Evolutionary conservation across 2,329 filamentous ascomycete genomes (phyloP), one percentile per base, ranked within the genome.

Genomic region (Chaetomium strumarium): DNA sequence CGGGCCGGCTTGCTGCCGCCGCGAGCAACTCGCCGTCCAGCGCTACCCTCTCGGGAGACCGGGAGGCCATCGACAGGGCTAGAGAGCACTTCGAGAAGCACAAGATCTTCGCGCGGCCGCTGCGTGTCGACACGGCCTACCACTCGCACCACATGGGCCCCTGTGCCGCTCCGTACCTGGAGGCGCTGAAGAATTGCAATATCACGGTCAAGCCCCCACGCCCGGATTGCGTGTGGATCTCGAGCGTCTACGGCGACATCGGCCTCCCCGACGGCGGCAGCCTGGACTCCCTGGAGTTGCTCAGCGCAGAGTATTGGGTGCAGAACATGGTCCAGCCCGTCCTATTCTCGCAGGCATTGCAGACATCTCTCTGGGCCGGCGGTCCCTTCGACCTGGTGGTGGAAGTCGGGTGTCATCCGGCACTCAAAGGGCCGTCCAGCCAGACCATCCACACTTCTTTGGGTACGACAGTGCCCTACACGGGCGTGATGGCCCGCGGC

Each of bases 341-440:
- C 10, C 13, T 8, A 0, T 68, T 68, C 55, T 42, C 47, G 8
- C 51, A 60, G 8, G 63, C 62, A 2, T 33, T 55, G 31, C 49
- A 44, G 38, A 30, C 38, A 16, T 39, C 52, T 11, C 33, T 12
- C 5, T 7, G 11, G 8, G 33, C 41, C 16, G 12, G 37, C 16
- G 6, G 39, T 6, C 37, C 45, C 6, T 49, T 53, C 34, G 38
- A 64, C 6, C 44, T 63, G 0, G 53, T 59, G 3, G 16, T 72
- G 2, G 68, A 72, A 40, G 43, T 72, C 4, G 68, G 69, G 0
- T 68, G 69, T 2, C 68, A 71, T 41, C 66, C 72, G 0, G 71
- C 72, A 0, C 65, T 77, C 0, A 68, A 70, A 46, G 69, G 69
- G 0, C 75, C 75, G 0, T 56, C 43, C 19, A 63, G 59, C 4